phyloP scores from a whole-genome alignment of 176 grass and related monocot species.

The Cenchrus purpureus region DNA sequence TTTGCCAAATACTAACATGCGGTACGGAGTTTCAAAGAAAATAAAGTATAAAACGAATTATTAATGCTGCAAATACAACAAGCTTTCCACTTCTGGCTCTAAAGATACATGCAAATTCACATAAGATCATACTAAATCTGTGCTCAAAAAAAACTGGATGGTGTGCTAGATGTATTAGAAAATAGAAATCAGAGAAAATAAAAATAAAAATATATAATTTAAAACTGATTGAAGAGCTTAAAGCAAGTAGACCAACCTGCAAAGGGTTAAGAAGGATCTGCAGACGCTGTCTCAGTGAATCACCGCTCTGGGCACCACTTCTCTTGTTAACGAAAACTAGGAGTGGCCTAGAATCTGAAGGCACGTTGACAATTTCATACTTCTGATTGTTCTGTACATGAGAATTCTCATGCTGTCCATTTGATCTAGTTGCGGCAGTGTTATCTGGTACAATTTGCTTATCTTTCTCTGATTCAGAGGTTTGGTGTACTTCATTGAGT shows the following conservation, averaged over 20 bases:
- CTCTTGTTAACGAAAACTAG: conserved; percentile 94
- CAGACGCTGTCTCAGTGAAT: conserved; percentile 70
- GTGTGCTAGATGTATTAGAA: conserved; percentile 20
- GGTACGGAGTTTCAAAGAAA: neutral
- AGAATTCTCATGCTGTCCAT: conserved; percentile 48
- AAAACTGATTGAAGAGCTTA: conserved; percentile 23
- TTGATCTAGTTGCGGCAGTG: conserved; percentile 25
- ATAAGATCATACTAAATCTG: neutral
- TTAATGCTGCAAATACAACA: neutral
- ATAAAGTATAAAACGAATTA: neutral
- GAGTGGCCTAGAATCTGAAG: conserved; percentile 78
- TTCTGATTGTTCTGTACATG: conserved; percentile 59
- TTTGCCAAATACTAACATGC: conserved; percentile 3
- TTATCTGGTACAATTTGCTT: conserved; percentile 32
- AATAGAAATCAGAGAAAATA: conserved; percentile 24
- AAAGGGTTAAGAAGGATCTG: conserved; percentile 89
- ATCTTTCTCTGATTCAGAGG: conserved; percentile 44
- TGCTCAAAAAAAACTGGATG: neutral
- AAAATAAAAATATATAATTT: conserved; percentile 23
- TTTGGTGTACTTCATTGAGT: conserved; percentile 39
- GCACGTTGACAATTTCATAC: conserved; percentile 61
- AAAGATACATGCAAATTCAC: neutral
- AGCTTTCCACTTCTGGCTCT: neutral
- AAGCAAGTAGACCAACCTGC: conserved; percentile 56
- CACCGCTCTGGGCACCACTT: conserved; percentile 82